Conservation (phyloP, 2,329 filamentous ascomycete species). For the Fusarium tanahbumbuense region DNA sequence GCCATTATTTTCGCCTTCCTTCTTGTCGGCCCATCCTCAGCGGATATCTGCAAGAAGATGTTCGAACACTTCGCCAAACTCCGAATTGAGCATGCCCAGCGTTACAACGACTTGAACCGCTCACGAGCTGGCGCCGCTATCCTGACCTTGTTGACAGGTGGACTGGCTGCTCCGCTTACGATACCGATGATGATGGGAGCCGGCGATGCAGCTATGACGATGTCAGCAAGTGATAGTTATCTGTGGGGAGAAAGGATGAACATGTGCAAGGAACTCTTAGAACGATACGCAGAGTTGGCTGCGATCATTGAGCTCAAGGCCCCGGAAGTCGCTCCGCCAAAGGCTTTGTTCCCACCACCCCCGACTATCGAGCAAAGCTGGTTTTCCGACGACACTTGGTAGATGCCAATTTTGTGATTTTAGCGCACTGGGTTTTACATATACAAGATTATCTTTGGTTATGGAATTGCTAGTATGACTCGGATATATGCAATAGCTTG, state of each 20-base stretch:
- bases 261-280: not conserved
- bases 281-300: not conserved
- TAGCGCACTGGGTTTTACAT: not conserved
- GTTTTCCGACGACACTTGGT: constrained; percentile 20
- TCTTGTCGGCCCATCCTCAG: constrained; percentile 1
- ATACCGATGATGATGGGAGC: constrained; percentile 27
- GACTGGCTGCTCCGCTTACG: constrained; percentile 14
- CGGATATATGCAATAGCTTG: not conserved
- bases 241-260: constrained; percentile 3
- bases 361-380: constrained; percentile 12
- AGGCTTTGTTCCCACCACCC: not conserved
- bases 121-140: constrained; percentile 19
- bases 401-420: not conserved
- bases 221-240: constrained; percentile 8
- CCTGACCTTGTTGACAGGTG: not conserved
- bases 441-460: not conserved
- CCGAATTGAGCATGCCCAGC: constrained; percentile 6
- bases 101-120: not conserved
- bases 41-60: constrained; percentile 6
- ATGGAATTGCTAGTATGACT: not conserved
- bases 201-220: constrained; percentile 3
- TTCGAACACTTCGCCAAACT: constrained; percentile 17
- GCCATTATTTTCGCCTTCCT: constrained; percentile 7
- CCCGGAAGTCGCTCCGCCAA: not conserved
- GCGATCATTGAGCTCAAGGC: not conserved